phyloP scores from a whole-genome alignment of 2,329 filamentous ascomycete species.

The Mollisiaceae sp. region DNA sequence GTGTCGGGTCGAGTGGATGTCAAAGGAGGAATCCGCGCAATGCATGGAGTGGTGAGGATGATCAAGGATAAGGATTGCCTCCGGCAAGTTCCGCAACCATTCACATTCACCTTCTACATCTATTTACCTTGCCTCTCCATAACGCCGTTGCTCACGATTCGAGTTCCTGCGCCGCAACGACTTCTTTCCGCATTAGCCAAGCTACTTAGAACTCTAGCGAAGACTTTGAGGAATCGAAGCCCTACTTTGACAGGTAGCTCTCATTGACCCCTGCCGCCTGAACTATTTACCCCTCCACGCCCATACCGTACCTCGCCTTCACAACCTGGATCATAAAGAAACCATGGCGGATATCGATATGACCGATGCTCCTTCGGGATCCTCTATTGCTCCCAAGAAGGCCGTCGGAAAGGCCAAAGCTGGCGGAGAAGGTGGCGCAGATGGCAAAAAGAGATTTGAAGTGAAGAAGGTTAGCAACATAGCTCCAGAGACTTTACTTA shows the following conservation, averaged over 20 bases:
- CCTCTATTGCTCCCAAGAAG: conserved; percentile 61
- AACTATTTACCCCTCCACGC: conserved; percentile 32
- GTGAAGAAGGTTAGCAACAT: conserved; percentile 83
- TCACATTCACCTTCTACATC: not conserved
- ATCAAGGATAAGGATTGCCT: not conserved
- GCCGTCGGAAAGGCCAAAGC: conserved; percentile 51
- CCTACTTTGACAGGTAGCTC: conserved; percentile 7
- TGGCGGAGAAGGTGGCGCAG: conserved; percentile 58
- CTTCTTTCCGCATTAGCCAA: not conserved
- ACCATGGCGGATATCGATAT: conserved; percentile 95
- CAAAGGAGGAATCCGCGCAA: conserved; percentile 7
- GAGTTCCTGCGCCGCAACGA: not conserved
- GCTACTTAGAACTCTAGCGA: not conserved
- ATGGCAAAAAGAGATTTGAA: conserved; percentile 93
- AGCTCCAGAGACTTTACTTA: not conserved
- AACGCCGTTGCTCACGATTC: not conserved
- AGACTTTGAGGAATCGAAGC: not conserved
- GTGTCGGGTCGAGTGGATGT: conserved; percentile 17
- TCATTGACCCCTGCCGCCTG: not conserved
- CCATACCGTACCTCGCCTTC: conserved; percentile 12
- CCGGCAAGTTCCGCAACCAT: not conserved
- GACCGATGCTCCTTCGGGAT: conserved; percentile 75
- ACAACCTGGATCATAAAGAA: conserved; percentile 26
- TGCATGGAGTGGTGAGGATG: conserved; percentile 15
- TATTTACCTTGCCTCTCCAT: conserved; percentile 1